phyloP scores from a whole-genome alignment of 1,284 basidiomycete species.

The Gymnopus androsaceus region DNA sequence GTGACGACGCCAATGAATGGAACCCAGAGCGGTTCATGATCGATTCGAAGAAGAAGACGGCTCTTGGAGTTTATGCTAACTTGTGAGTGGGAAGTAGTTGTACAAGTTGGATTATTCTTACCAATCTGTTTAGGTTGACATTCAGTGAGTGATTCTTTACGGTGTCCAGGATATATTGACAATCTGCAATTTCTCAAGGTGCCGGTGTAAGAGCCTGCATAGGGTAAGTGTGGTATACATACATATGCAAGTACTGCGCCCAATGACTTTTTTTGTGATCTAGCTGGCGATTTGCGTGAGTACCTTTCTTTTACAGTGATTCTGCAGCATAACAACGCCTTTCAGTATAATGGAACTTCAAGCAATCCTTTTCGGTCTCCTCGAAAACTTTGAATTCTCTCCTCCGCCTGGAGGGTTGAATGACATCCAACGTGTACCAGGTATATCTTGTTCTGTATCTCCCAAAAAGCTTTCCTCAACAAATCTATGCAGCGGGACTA shows the following conservation, averaged over 20 bases:
- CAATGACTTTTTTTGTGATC: background rate
- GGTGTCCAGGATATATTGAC: background rate
- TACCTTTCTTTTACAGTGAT: background rate
- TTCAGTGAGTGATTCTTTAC: conserved; percentile 7
- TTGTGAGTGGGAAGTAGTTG: conserved; percentile 12
- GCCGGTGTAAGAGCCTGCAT: conserved; percentile 14
- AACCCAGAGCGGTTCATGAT: conserved; percentile 20
- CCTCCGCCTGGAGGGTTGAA: conserved; percentile 15
- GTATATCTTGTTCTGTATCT: too few species aligned
- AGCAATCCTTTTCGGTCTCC: conserved; percentile 24
- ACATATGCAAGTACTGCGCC: background rate
- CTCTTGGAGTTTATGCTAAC: conserved; percentile 21
- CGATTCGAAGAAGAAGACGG: background rate
- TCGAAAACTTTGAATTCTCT: conserved; percentile 27
- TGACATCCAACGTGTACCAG: conserved; percentile 3
- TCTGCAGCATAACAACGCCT: background rate
- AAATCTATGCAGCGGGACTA: background rate
- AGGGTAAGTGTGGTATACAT: background rate
- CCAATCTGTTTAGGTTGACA: background rate
- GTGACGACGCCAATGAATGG: conserved; percentile 19
- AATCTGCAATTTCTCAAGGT: background rate
- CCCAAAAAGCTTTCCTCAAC: too few species aligned
- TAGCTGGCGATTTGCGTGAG: conserved; percentile 11
- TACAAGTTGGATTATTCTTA: background rate
- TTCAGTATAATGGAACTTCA: conserved; percentile 7